A percentile compares a stretch with the other conserved stretches of the same genome.
These are phyloP conservation scores for Ustilago vetiveriae DNA, from an alignment of 1,284 basidiomycete genomes.

Conservation along the genomic window DNA sequence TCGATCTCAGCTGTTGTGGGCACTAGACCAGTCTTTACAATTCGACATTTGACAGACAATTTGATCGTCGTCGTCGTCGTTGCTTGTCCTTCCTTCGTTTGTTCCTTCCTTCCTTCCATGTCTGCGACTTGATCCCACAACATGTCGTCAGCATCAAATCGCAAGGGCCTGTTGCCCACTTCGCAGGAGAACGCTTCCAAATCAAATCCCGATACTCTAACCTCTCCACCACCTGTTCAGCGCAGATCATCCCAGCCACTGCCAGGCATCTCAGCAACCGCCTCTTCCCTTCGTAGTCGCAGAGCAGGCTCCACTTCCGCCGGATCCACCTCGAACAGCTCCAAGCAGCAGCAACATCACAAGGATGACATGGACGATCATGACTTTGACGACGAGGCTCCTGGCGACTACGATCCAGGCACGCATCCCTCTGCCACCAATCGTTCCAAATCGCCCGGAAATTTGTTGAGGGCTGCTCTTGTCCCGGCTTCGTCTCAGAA, in stretches of 20 bases:
- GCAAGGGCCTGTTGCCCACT: constrained; percentile 50
- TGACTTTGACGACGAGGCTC: constrained; percentile 59
- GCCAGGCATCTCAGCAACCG: constrained; percentile 62
- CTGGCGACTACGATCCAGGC: constrained; percentile 52
- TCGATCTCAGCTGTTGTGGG: too few species aligned
- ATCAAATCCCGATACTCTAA: constrained; percentile 1
- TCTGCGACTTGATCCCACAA: too few species aligned
- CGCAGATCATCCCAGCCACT: constrained; percentile 53
- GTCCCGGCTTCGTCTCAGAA: constrained; percentile 16
- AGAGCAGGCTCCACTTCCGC: constrained; percentile 38
- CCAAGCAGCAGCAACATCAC: constrained; percentile 10
- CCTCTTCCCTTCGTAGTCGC: constrained; percentile 58
- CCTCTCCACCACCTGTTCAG: constrained; percentile 30
- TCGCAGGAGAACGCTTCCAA: constrained; percentile 22
- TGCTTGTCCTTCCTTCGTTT: too few species aligned
- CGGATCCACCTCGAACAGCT: constrained; percentile 15
- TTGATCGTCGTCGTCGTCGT: too few species aligned
- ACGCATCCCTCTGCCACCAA: constrained; percentile 29
- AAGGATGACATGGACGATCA: constrained; percentile 41
- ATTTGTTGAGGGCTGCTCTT: constrained; percentile 26
- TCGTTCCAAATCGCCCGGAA: constrained; percentile 16
- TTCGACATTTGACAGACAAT: too few species aligned
- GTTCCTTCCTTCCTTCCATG: too few species aligned
- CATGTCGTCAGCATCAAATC: constrained; percentile 38
- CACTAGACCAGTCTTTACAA: too few species aligned